Percentiles rank a stretch among this genome's conserved stretches.
Evolutionary conservation across 768 basidiomycete genomes (phyloP).

Genomic region (Hericium rajendrae): DNA sequence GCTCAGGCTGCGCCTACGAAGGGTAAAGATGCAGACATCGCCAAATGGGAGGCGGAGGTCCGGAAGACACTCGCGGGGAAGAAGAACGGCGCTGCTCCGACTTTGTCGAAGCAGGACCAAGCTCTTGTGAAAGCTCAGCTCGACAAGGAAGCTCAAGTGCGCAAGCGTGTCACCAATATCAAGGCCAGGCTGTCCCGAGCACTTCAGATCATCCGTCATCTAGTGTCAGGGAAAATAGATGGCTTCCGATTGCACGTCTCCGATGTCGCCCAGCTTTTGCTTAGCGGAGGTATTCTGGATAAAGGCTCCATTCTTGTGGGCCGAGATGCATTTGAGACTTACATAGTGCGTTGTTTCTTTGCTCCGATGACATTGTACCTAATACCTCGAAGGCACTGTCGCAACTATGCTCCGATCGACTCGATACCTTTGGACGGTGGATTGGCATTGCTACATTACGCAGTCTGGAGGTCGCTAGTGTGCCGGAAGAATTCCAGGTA

Average conservation of each 20-base stretch:
- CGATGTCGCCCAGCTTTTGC: slow-evolving; percentile 45
- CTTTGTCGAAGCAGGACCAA: slow-evolving; percentile 77
- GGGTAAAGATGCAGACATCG: slow-evolving; percentile 82
- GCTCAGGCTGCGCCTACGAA: slow-evolving; percentile 45
- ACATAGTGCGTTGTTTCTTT: slow-evolving; percentile 46
- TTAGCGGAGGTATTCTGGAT: slow-evolving; percentile 51
- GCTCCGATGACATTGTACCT: background rate
- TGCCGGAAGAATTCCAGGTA: slow-evolving; percentile 63
- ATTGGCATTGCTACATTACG: slow-evolving; percentile 80
- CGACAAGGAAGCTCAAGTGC: slow-evolving; percentile 63
- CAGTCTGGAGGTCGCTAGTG: slow-evolving; percentile 48
- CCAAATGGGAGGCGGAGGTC: slow-evolving; percentile 94
- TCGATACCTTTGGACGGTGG: slow-evolving; percentile 61
- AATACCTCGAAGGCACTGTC: slow-evolving; percentile 46
- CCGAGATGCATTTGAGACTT: slow-evolving; percentile 57
- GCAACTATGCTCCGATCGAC: slow-evolving; percentile 60
- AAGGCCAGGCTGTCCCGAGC: slow-evolving; percentile 55
- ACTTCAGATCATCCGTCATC: slow-evolving; percentile 54
- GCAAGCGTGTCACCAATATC: slow-evolving; percentile 45
- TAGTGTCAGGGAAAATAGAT: slow-evolving; percentile 41
- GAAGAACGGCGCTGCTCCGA: slow-evolving; percentile 41
- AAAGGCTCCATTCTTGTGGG: slow-evolving; percentile 57
- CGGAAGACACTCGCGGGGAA: slow-evolving; percentile 77
- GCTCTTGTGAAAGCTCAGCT: slow-evolving; percentile 79
- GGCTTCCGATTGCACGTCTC: slow-evolving; percentile 51